Evolutionary conservation across 2,329 filamentous ascomycete species (phyloP), one percentile per base, ranked within the genome.

Genomic region (Phaeosphaeria sp.): DNA sequence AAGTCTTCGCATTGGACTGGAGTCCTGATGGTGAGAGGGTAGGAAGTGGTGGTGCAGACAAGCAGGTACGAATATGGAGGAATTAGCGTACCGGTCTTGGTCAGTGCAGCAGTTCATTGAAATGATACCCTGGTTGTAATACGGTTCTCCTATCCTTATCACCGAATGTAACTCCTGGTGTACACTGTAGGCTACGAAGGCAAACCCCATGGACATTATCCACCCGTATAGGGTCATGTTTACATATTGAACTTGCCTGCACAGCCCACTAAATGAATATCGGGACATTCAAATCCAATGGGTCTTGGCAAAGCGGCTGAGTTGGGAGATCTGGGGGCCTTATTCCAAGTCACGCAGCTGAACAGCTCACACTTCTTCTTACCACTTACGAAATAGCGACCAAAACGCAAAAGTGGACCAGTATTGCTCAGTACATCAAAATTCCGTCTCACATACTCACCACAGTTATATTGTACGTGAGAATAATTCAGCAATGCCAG

Each of bases 1-100:
- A 97, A 76, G 93, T 97, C 0, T 97, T 93, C 77, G 92, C 93
- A 0, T 89, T 97, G 13, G 94, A 98, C 75, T 98, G 94, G 95
- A 93, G 91, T 67, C 90, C 92, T 0, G 93, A 97, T 74, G 95
- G 95, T 9, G 86, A 92, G 67, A 89, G 89, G 67, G 93, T 98
- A 17, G 93, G 89, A 18, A 97, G 93, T 75, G 95, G 93, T 54
- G 95, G 95, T 10, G 94, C 94, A 75, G 95, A 99, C 77, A 97
- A 96, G 77, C 83, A 83, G 50, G 85, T 89, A 52, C 81, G 85
- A 69, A 84, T 89, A 65, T 89, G 87, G 87, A 82, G 85, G 66
- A 84, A 89, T 75, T 89, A 50, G 58, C 21, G 52, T 39, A 20
- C 27, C 39, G 54, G 30, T 51, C 48, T 58, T 55, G 21, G 46